Conservation (phyloP, 2,329 filamentous ascomycete species). For the Epichloe typhina region DNA sequence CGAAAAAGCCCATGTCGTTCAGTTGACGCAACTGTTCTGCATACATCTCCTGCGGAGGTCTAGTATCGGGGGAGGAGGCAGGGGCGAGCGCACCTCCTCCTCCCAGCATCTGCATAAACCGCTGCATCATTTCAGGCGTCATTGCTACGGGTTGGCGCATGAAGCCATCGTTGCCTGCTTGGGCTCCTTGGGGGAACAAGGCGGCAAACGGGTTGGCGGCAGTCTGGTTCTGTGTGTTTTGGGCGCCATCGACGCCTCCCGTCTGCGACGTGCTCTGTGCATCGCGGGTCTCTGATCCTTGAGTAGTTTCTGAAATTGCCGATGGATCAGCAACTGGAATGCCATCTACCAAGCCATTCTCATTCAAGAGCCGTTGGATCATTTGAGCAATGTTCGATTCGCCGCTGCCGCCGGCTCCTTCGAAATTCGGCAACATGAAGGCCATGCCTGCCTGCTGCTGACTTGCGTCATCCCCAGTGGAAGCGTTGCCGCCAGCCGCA, state of each 20-base stretch:
- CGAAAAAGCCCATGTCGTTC: conserved; percentile 98
- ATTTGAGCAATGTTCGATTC: conserved; percentile 15
- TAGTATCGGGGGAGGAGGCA: conserved; percentile 57
- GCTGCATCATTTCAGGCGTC: conserved; percentile 42
- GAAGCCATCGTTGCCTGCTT: conserved; percentile 11
- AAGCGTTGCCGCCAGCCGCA: conserved; percentile 15
- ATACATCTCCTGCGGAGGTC: conserved; percentile 88
- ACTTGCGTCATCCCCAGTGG: conserved; percentile 15
- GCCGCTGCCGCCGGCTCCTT: conserved; percentile 9
- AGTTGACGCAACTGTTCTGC: conserved; percentile 80
- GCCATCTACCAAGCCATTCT: conserved; percentile 16
- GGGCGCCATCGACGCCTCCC: conserved; percentile 12
- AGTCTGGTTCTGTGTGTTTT: conserved; percentile 21
- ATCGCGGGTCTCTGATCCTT: conserved; percentile 13
- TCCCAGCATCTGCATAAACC: conserved; percentile 37
- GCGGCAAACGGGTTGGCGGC: conserved; percentile 54
- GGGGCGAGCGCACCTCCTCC: conserved; percentile 19
- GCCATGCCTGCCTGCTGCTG: conserved; percentile 28
- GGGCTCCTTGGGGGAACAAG: conserved; percentile 37
- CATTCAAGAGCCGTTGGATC: conserved; percentile 12
- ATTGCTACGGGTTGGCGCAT: conserved; percentile 30
- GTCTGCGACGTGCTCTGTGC: conserved; percentile 12
- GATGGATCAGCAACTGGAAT: conserved; percentile 22
- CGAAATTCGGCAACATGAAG: conserved; percentile 15
- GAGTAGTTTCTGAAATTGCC: conserved; percentile 12